These are phyloP conservation scores for Colletotrichum noveboracense DNA, from an alignment of 2,329 filamentous ascomycete genomes.

Conservation along the genomic window DNA sequence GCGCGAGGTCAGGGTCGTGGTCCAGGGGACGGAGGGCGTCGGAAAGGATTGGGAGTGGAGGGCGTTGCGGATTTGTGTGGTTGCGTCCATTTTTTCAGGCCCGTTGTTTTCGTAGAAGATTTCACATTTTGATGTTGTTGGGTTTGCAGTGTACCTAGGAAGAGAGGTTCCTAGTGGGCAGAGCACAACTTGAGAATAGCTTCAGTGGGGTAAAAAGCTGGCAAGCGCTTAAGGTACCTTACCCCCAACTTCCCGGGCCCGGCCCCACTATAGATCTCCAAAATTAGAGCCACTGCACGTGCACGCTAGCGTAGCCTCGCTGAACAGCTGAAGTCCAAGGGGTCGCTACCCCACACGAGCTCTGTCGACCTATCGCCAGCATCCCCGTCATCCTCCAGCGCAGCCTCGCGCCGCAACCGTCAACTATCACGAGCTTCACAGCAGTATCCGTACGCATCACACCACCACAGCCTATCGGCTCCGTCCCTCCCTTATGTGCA, in stretches of 20 bases:
- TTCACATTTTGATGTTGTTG: neutral
- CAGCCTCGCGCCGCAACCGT: neutral
- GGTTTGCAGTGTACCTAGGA: neutral
- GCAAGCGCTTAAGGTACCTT: neutral
- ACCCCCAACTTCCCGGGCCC: neutral
- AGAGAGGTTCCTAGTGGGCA: neutral
- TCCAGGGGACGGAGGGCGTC: conserved; percentile 60
- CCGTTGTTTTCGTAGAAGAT: neutral
- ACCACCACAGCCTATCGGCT: neutral
- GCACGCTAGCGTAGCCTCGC: conserved; percentile 10
- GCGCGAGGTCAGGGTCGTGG: conserved; percentile 65
- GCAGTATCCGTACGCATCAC: neutral
- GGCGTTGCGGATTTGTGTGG: conserved; percentile 55
- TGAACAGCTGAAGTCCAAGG: conserved; percentile 5
- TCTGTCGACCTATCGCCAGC: conserved; percentile 7
- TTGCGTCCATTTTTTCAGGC: conserved; percentile 29
- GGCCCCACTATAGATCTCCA: conserved; percentile 13
- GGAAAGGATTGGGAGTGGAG: conserved; percentile 61
- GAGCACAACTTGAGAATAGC: neutral
- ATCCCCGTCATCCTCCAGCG: neutral
- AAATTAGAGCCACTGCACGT: neutral
- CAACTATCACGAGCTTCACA: neutral
- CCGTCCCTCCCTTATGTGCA: neutral
- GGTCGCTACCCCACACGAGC: conserved; percentile 12
- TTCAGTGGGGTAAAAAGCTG: conserved; percentile 5